Evolutionary conservation across 2,329 filamentous ascomycete genomes (phyloP).

Genomic region (Hypoxylon sp.): DNA sequence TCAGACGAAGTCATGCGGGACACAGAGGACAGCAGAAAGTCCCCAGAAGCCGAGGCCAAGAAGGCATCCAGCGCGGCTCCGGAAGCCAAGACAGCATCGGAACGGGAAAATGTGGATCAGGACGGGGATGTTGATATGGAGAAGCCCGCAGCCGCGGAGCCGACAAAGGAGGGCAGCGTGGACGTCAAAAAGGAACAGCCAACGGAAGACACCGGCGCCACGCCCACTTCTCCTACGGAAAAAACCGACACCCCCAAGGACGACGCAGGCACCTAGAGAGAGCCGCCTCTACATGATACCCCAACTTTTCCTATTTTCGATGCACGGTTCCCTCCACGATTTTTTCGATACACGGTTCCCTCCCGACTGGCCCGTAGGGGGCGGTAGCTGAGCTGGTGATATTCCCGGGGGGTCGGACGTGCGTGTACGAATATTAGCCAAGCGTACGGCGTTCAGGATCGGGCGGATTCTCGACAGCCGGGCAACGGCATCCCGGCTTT

Average conservation of each 20-base stretch:
- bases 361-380: too few relatives aligned
- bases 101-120: conserved; percentile 50
- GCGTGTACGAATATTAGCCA: conserved; percentile 17
- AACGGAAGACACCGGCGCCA: conserved; percentile 10
- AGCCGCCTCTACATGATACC: conserved; percentile 15
- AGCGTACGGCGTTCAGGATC: conserved; percentile 28
- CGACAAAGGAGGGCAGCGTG: conserved; percentile 51
- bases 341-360: neutral
- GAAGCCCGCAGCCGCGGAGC: conserved; percentile 44
- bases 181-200: conserved; percentile 28
- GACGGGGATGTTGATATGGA: conserved; percentile 63
- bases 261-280: conserved; percentile 19
- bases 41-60: conserved; percentile 28
- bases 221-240: conserved; percentile 3
- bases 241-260: conserved; percentile 21
- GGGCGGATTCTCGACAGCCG: conserved; percentile 1
- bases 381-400: neutral
- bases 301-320: conserved; percentile 5
- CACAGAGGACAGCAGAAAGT: conserved; percentile 24
- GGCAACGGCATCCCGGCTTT: neutral
- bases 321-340: neutral
- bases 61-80: conserved; percentile 40
- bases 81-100: conserved; percentile 23
- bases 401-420: conserved; percentile 1
- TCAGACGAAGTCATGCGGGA: conserved; percentile 43